Evolutionary conservation across 345 rosid species (phyloP).

Genomic region (Syzygium aromaticum): DNA sequence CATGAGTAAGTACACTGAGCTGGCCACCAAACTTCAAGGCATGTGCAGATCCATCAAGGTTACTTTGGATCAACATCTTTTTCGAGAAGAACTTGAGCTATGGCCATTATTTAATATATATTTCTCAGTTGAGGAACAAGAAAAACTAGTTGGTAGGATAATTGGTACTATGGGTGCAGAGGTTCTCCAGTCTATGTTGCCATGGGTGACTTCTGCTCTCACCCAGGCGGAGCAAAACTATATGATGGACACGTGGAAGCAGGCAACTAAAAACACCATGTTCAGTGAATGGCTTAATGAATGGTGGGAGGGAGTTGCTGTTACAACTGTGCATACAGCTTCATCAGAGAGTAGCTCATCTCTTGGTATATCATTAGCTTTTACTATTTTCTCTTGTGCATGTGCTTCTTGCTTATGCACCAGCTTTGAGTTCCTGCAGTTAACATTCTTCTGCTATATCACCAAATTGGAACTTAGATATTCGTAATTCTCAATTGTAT

Average conservation of each 20-base stretch:
- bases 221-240: conserved; percentile 79
- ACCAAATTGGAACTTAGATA: background rate
- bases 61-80: conserved; percentile 75
- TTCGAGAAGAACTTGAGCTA: conserved; percentile 75
- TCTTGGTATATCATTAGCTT: background rate
- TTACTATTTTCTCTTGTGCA: background rate
- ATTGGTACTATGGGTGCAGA: conserved; percentile 92
- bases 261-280: conserved; percentile 93
- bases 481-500: background rate
- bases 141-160: conserved; percentile 81
- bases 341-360: conserved; percentile 31
- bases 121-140: conserved; percentile 81
- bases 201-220: conserved; percentile 92
- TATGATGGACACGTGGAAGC: conserved; percentile 96
- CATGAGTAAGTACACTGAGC: conserved; percentile 37
- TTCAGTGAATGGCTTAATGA: conserved; percentile 91
- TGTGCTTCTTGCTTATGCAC: background rate
- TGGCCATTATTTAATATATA: conserved; percentile 80
- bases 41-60: conserved; percentile 91
- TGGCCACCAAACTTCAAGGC: conserved; percentile 80
- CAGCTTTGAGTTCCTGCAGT: background rate
- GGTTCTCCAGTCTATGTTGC: conserved; percentile 86
- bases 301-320: conserved; percentile 52
- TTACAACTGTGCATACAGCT: conserved; percentile 32
- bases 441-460: background rate